A percentile compares a stretch with the other conserved stretches of the same genome.
phyloP scores from a whole-genome alignment of 2,329 filamentous ascomycete species.

The Pyricularia grisea region DNA sequence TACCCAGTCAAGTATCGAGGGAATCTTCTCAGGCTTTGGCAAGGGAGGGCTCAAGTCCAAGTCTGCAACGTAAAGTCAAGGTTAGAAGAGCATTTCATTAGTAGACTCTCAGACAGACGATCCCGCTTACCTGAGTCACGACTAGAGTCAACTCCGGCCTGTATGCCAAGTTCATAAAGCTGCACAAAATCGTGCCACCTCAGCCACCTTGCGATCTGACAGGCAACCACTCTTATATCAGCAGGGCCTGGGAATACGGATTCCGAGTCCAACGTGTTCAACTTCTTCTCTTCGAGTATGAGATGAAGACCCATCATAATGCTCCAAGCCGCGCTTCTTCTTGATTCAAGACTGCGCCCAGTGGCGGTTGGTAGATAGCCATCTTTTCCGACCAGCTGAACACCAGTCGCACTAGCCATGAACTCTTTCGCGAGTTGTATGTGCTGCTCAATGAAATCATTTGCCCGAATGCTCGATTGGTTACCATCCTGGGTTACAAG shows the following conservation, averaged over 20 bases:
- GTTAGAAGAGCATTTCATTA: not conserved
- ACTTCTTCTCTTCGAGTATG: slow-evolving; percentile 80
- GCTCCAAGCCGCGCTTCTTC: slow-evolving; percentile 53
- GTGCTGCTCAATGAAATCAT: slow-evolving; percentile 38
- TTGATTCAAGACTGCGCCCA: slow-evolving; percentile 41
- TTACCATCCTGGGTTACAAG: not conserved
- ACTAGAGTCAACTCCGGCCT: slow-evolving; percentile 31
- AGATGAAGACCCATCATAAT: slow-evolving; percentile 73
- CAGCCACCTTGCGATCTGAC: slow-evolving; percentile 76
- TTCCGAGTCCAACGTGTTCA: slow-evolving; percentile 50
- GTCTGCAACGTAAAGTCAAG: slow-evolving; percentile 16
- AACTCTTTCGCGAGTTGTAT: slow-evolving; percentile 57
- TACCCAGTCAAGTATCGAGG: slow-evolving; percentile 43
- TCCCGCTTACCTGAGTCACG: slow-evolving; percentile 28
- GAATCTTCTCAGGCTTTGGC: slow-evolving; percentile 19
- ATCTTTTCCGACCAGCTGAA: slow-evolving; percentile 31
- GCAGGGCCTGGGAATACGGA: slow-evolving; percentile 31
- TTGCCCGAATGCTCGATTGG: slow-evolving; percentile 13
- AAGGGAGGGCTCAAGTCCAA: slow-evolving; percentile 14
- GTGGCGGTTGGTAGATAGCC: slow-evolving; percentile 59
- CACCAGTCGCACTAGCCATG: slow-evolving; percentile 47
- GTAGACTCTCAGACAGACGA: not conserved
- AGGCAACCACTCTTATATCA: slow-evolving; percentile 62
- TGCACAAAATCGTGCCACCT: slow-evolving; percentile 49
- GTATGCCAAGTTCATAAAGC: slow-evolving; percentile 43